Evolutionary conservation across 139 green algal species (phyloP).

Genomic region (Chlorella sp.): DNA sequence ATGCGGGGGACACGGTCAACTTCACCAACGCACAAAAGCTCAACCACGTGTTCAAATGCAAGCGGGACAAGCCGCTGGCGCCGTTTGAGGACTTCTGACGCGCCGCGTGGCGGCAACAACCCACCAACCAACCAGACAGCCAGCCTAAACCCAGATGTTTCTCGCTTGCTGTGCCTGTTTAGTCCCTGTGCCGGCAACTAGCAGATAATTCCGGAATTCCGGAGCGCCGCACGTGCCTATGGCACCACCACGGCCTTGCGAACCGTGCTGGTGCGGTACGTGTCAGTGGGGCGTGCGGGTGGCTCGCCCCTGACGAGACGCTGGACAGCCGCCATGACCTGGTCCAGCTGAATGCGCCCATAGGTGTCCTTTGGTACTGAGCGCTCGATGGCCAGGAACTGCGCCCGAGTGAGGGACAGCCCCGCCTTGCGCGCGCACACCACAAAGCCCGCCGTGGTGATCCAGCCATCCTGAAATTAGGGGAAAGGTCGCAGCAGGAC

Average conservation of each 20-base stretch:
- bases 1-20: conserved; percentile 54
- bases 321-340: not conserved
- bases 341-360: conserved; percentile 33
- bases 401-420: conserved; percentile 8
- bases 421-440: conserved; percentile 5
- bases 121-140: too few species aligned
- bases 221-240: too few species aligned
- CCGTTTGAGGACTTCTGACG: conserved; percentile 12
- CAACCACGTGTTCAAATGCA: conserved; percentile 16
- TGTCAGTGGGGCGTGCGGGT: not conserved
- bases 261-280: not conserved
- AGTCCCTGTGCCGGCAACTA: too few species aligned
- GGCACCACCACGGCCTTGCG: too few species aligned
- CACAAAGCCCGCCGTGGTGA: conserved; percentile 32
- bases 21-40: conserved; percentile 29
- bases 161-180: too few species aligned
- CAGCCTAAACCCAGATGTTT: too few species aligned
- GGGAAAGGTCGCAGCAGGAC: too few species aligned
- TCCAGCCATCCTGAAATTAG: conserved; percentile 23
- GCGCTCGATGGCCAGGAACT: conserved; percentile 33
- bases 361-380: conserved; percentile 29
- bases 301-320: not conserved
- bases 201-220: too few species aligned
- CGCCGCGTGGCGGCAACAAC: too few species aligned
- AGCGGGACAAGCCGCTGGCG: not conserved